These are phyloP conservation scores for Takakia lepidozioides DNA, from an alignment of 225 moss, liverwort and hornwort genomes.

Conservation along the genomic window DNA sequence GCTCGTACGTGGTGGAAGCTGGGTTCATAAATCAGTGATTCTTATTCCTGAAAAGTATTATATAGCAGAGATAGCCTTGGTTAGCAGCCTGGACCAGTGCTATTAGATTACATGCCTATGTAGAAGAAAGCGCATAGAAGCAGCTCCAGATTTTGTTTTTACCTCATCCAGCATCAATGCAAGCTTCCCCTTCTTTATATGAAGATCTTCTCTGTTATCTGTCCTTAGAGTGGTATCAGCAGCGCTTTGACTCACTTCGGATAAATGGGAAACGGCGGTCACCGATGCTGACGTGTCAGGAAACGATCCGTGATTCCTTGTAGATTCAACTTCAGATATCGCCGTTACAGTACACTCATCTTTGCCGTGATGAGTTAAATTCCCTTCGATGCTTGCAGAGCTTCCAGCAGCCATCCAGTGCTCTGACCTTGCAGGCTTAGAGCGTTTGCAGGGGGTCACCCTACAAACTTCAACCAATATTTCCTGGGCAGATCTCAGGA, in stretches of 20 bases:
- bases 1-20: not conserved
- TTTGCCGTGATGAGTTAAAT: constrained; percentile 12
- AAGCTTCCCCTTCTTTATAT: not conserved
- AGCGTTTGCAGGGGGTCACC: constrained; percentile 30
- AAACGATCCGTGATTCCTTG: constrained; percentile 16
- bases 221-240: not conserved
- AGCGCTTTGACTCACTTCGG: constrained; percentile 14
- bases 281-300: constrained; percentile 15
- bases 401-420: constrained; percentile 21
- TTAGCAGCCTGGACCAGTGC: not conserved
- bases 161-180: not conserved
- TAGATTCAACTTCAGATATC: constrained; percentile 18
- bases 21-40: not conserved
- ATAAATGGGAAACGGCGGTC: constrained; percentile 24
- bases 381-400: constrained; percentile 22
- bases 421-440: constrained; percentile 17
- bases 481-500: constrained; percentile 29
- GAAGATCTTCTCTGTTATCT: not conserved
- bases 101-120: not conserved
- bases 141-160: too few relatives aligned
- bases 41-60: not conserved
- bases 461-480: constrained; percentile 55
- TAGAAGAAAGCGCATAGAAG: too few relatives aligned
- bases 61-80: not conserved
- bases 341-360: constrained; percentile 15